phyloP scores from a whole-genome alignment of 2,329 filamentous ascomycete species.

The Alternaria sp. region DNA sequence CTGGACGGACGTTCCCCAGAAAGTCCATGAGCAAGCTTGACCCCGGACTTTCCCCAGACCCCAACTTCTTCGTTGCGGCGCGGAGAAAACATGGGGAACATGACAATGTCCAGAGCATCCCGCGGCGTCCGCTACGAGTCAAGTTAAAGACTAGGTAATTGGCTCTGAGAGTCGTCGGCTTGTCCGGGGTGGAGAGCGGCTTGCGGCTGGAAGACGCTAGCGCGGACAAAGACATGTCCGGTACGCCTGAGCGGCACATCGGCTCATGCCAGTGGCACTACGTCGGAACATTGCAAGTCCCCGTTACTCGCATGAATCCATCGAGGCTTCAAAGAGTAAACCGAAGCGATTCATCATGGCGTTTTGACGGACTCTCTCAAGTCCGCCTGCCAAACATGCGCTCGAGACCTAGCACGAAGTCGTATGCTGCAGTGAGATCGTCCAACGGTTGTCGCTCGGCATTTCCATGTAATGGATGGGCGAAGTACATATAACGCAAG shows the following conservation, averaged over 20 bases:
- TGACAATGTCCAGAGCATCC: background rate
- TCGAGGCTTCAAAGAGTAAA: background rate
- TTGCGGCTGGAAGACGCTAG: background rate
- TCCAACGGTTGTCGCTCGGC: background rate
- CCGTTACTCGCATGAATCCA: background rate
- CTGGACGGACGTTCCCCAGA: constrained; percentile 30
- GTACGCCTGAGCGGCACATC: background rate
- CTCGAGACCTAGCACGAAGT: background rate
- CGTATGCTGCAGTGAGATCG: background rate
- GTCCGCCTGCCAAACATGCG: constrained; percentile 2
- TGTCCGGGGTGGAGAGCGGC: background rate
- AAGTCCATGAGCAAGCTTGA: constrained; percentile 8
- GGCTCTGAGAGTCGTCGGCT: background rate
- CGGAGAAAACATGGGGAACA: background rate
- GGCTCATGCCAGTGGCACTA: background rate
- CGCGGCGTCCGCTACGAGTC: background rate
- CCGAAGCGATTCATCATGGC: background rate
- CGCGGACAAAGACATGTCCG: constrained; percentile 21
- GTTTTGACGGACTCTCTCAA: constrained; percentile 14
- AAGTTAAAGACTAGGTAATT: background rate
- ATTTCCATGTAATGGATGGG: background rate
- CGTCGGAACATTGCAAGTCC: background rate
- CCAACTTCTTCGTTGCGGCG: constrained; percentile 1
- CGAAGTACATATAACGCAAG: constrained; percentile 1
- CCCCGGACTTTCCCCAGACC: constrained; percentile 34